These are phyloP conservation scores for Aureobasidium leucospermi DNA, from an alignment of 2,329 filamentous ascomycete genomes.

Conservation along the genomic window DNA sequence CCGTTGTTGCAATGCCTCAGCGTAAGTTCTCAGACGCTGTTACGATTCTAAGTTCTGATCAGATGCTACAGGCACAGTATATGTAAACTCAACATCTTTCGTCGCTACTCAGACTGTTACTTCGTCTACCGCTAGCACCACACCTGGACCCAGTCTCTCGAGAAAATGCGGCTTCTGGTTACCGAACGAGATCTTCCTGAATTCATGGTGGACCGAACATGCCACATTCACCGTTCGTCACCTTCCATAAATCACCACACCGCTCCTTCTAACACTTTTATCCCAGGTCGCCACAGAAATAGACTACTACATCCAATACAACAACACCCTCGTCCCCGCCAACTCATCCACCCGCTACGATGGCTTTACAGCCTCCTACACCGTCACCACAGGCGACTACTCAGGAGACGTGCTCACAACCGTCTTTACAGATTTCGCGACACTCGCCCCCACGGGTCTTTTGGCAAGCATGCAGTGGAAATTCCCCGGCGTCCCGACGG, in stretches of 20 bases:
- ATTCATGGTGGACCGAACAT: conserved; percentile 4
- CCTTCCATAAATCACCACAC: too few species aligned
- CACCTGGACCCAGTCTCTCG: not conserved
- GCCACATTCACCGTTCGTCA: not conserved
- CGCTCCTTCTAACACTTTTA: not conserved
- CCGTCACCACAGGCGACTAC: not conserved
- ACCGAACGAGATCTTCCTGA: not conserved
- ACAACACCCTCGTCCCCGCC: not conserved
- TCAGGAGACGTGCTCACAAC: not conserved
- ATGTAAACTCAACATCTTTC: not conserved
- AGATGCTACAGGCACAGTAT: not conserved
- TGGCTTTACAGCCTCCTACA: not conserved
- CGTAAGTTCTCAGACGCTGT: not conserved
- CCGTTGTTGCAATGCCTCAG: not conserved
- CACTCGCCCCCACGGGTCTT: not conserved
- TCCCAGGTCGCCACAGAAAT: not conserved
- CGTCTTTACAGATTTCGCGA: not conserved
- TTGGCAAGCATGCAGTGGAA: conserved; percentile 1
- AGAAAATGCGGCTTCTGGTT: not conserved
- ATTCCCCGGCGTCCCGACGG: not conserved
- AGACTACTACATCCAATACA: conserved; percentile 9
- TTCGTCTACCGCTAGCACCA: not conserved
- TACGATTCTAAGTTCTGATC: too few species aligned
- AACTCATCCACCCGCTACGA: not conserved
- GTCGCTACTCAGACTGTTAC: not conserved